Evolutionary conservation across 345 rosid species (phyloP), one percentile per base, ranked within the genome.

Genomic region (Populus ilicifolia): DNA sequence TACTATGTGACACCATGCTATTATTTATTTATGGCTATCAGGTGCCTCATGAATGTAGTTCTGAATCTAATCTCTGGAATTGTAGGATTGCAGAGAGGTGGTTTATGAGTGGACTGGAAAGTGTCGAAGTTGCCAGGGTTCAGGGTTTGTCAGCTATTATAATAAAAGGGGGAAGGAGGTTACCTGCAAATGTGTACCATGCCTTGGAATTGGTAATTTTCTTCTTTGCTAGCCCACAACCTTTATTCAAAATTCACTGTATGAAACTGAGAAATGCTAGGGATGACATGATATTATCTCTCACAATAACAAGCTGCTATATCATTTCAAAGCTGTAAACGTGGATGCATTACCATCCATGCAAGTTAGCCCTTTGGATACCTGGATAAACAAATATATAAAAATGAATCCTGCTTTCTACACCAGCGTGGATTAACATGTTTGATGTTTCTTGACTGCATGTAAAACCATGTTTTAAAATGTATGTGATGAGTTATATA

Each of bases 91-190:
- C 70, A 83, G 75, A 75, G 92, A 86, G 83, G 93, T 93, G 85
- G 98, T 95, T 59, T 95, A 90, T 83, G 99, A 95, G 82, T 93
- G 99, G 99, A 95, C 97, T 72, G 99, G 99, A 9, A 86, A 89
- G 85, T 95, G 99, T 79, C 80, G 88, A 83, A 90, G 97, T 83
- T 95, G 98, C 80, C 96, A 95, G 85, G 99, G 98, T 43, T 83
- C 94, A 9, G 99, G 98, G 82, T 77, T 83, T 66, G 97, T 89
- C 74, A 90, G 94, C 89, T 93, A 90, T 80, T 89, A 87, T 79
- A 93, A 85, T 85, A 93, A 90, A 85, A 92, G 88, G 80, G 98
- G 98, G 70, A 90, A 87, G 81, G 94, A 95, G 86, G 90, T 73
- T 68, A 83, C 84, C 73, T 91, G 99, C 96, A 95, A 93, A 81